Base-by-base conservation (phyloP, 2,329 filamentous ascomycete species). In the Ophiocordyceps camponoti-floridani region DNA sequence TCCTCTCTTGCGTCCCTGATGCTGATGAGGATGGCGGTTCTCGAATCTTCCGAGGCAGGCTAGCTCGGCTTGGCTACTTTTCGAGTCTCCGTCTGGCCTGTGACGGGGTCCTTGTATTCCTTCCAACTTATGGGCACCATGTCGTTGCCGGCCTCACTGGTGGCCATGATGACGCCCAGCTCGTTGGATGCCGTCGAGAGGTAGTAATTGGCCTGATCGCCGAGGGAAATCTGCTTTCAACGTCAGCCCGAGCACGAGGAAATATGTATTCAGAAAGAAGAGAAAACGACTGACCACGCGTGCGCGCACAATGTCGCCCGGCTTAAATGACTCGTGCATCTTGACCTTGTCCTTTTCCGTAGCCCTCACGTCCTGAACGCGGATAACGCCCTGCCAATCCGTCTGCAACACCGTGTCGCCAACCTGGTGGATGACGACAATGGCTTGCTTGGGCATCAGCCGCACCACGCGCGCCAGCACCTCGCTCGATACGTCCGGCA, bases 61-160 rank as follows among this genome's bases (percentile, higher is more conserved):
- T 30, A 38, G 10, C 84, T 84, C 26, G 91, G 91, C 65, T 93
- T 91, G 18, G 91, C 91, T 47, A 95, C 91, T 69, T 98, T 98
- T 60, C 91, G 79, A 51, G 66, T 65, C 71, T 96, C 91, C 52
- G 70, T 77, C 41, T 69, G 57, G 3, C 86, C 87, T 7, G 82
- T 93, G 56, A 82, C 77, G 0, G 79, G 77, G 66, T 96, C 89
- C 56, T 76, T 75, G 66, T 93, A 94, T 64, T 96, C 89, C 66
- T 82, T 93, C 91, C 91, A 98, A 62, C 81, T 93, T 45, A 94
- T 75, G 2, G 91, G 89, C 55, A 83, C 82, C 87, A 96, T 94
- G 54, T 83, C 75, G 62, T 93, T 89, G 1, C 88, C 88, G 2
- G 74, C 75, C 59, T 94, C 86, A 58, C 86, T 93, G 53, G 76